Conservation (phyloP, 176 grass and related monocot genomes). For the Carex cristatella region DNA sequence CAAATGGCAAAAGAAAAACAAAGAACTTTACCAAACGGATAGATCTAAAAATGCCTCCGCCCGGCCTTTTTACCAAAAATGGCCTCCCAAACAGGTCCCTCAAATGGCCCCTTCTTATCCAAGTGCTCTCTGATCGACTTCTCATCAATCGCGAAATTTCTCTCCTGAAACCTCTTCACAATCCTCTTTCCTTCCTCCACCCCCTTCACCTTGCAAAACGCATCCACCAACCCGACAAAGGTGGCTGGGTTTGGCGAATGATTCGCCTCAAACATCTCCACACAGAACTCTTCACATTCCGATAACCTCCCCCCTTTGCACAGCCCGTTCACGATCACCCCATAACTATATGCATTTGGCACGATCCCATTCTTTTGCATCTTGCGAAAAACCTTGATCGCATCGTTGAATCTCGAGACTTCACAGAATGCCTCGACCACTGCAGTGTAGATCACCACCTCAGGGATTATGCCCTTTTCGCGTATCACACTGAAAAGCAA, state of each 20-base stretch:
- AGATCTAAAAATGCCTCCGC: slow-evolving; percentile 33
- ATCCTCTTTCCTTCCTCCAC: slow-evolving; percentile 50
- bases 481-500: slow-evolving; percentile 86
- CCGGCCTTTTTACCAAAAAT: slow-evolving; percentile 72
- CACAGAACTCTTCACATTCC: slow-evolving; percentile 48
- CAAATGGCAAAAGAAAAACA: slow-evolving; percentile 5
- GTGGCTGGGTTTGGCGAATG: slow-evolving; percentile 56
- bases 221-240: slow-evolving; percentile 58
- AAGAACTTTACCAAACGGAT: neutral
- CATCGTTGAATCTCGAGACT: slow-evolving; percentile 53
- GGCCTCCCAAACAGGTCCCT: slow-evolving; percentile 53
- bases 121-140: slow-evolving; percentile 82
- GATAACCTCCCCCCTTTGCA: slow-evolving; percentile 48
- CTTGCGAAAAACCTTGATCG: slow-evolving; percentile 71
- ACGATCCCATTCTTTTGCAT: slow-evolving; percentile 83
- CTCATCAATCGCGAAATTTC: slow-evolving; percentile 74
- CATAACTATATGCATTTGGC: slow-evolving; percentile 75
- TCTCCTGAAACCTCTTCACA: slow-evolving; percentile 64
- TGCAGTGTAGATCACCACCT: slow-evolving; percentile 92
- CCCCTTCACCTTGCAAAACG: slow-evolving; percentile 51
- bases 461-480: slow-evolving; percentile 84
- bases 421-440: slow-evolving; percentile 88
- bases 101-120: slow-evolving; percentile 93
- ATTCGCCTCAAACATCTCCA: slow-evolving; percentile 78
- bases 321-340: slow-evolving; percentile 59